These are phyloP conservation scores for Chalciporus piperatus DNA, from an alignment of 768 basidiomycete genomes.

Conservation along the genomic window DNA sequence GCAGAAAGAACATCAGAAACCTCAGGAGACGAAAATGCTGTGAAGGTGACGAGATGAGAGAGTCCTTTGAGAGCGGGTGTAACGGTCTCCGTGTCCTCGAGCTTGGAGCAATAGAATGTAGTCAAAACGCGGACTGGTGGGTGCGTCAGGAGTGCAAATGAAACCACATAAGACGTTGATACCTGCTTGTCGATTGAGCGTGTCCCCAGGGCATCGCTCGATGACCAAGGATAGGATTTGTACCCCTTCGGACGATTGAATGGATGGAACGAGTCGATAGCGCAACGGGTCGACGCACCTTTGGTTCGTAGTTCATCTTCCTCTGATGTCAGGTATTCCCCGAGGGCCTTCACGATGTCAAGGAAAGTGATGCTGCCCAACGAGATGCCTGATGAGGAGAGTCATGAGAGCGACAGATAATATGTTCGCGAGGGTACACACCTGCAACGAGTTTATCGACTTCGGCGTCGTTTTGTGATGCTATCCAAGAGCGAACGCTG, in stretches of 20 bases:
- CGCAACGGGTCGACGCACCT: slow-evolving; percentile 46
- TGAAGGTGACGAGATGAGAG: slow-evolving; percentile 56
- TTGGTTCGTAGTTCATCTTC: slow-evolving; percentile 75
- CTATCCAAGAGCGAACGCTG: slow-evolving; percentile 71
- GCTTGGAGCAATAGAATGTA: slow-evolving; percentile 79
- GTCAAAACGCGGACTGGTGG: slow-evolving; percentile 74
- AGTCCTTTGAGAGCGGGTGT: slow-evolving; percentile 81
- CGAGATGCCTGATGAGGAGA: slow-evolving; percentile 48
- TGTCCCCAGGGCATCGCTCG: slow-evolving; percentile 52
- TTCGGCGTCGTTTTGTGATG: slow-evolving; percentile 57
- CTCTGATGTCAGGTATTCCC: slow-evolving; percentile 85
- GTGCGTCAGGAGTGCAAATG: slow-evolving; percentile 1
- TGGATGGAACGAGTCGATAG: not conserved
- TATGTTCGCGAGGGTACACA: slow-evolving; percentile 28
- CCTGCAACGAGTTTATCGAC: slow-evolving; percentile 59
- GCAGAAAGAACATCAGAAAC: slow-evolving; percentile 54
- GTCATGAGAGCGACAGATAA: not conserved
- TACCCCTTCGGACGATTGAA: slow-evolving; percentile 56
- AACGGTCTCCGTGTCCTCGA: slow-evolving; percentile 83
- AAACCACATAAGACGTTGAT: slow-evolving; percentile 20
- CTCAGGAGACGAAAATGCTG: slow-evolving; percentile 64
- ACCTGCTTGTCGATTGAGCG: slow-evolving; percentile 83
- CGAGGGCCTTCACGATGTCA: slow-evolving; percentile 80
- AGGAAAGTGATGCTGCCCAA: slow-evolving; percentile 59
- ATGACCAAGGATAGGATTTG: slow-evolving; percentile 77